Base-by-base conservation (phyloP, 148 eudicot species). In the Cornus kousa region DNA sequence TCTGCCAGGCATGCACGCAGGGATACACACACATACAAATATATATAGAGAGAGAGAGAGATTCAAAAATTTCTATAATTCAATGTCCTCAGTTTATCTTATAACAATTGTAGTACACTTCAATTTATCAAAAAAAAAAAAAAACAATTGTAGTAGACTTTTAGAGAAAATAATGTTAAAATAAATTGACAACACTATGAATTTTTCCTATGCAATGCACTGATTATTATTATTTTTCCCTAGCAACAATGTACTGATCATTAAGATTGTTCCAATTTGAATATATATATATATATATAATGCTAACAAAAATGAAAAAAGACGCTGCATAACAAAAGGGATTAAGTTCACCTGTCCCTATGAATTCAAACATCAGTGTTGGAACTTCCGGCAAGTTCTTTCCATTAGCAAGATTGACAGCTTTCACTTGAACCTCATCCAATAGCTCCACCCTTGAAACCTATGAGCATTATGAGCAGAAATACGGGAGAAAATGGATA, bases 381-480 rank as follows among this genome's bases (percentile, higher is more conserved):
- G 95, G 95, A 82, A 82, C 91, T 81, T 96, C 99, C 33, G 98
- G 95, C 68, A 96, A 88, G 79, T 78, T 84, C 78, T 87, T 87
- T 68, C 95, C 97, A 82, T 96, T 93, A 46, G 99, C 99, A 83
- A 89, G 55, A 89, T 96, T 96, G 77, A 93, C 73, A 67, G 99
- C 99, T 81, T 80, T 92, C 70, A 96, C 85, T 91, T 93, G 99
- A 86, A 96, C 99, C 86, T 96, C 99, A 76, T 96, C 99, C 80
- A 96, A 73, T 57, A 95, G 90, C 79, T 95, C 99, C 77, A 93
- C 89, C 83, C 99, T 88, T 46, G 99, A 95, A 32, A 93, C 99
- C 98, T 95, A 60, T 23, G 16, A 59, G 72, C 64, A 70, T 71
- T 59, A 75, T 67, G 74, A 72, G 57, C 16, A 70, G 23, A 59